Evolutionary conservation across 2,329 filamentous ascomycete genomes (phyloP), one percentile per base, ranked within the genome.

Genomic region (Fusarium devonianum): DNA sequence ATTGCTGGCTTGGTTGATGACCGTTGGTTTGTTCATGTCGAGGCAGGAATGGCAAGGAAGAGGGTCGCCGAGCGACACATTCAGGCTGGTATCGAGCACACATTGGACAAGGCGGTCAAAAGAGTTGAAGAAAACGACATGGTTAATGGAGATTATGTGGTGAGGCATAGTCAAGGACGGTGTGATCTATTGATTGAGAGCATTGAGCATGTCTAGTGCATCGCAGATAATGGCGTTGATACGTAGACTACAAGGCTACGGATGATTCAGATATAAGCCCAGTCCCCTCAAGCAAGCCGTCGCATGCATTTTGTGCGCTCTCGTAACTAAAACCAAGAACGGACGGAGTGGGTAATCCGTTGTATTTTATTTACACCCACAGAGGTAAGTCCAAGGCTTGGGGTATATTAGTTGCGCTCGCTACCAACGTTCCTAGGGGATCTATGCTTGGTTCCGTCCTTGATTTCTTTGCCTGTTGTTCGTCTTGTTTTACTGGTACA

Each of bases 111-210:
- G 37, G 92, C 88, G 0, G 77, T 84, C 37, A 82, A 76, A 65
- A 78, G 92, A 58, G 90, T 85, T 0, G 80, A 84, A 54, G 87
- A 89, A 71, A 96, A 92, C 70, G 92, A 96, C 74, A 71, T 95
- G 55, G 80, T 90, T 2, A 96, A 97, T 75, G 92, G 89, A 7
- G 76, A 75, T 62, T 85, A 94, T 71, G 90, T 96, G 67, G 72
- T 91, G 3, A 42, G 43, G 16, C 60, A 58, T 18, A 68, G 67
- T 16, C 36, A 44, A 19, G 60, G 62, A 6, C 60, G 65, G 6
- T 64, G 64, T 28, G 62, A 68, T 41, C 16, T 68, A 10, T 26
- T 66, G 39, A 58, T 68, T 11, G 58, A 66, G 10, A 67, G 65
- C 17, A 32, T 67, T 25, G 62, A 69, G 28, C 53, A 65, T 14